Conservation (phyloP, 352 stramenopile genomes). For the Phytopythium sindhum region DNA sequence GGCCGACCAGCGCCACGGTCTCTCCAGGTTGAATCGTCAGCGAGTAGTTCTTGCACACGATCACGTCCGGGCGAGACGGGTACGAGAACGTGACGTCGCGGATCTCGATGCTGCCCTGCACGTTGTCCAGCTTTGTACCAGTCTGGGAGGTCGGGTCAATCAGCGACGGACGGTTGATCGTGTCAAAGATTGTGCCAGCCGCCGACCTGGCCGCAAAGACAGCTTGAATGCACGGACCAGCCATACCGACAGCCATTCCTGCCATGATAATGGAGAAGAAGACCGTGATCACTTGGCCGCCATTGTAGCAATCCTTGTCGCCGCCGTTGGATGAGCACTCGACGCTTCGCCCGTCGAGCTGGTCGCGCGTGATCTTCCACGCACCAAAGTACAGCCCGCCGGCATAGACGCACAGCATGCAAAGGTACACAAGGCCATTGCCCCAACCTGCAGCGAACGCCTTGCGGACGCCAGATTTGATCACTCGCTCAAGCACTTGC, state of each 20-base stretch:
- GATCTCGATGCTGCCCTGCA: constrained; percentile 74
- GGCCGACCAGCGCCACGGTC: constrained; percentile 50
- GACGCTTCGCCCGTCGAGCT: constrained; percentile 16
- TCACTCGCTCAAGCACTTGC: constrained; percentile 20
- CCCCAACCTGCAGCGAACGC: constrained; percentile 30
- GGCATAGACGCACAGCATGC: constrained; percentile 41
- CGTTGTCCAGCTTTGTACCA: constrained; percentile 14
- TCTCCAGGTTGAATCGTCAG: constrained; percentile 37
- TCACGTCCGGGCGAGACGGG: constrained; percentile 38
- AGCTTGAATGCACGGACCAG: constrained; percentile 36
- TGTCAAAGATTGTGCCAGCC: constrained; percentile 43
- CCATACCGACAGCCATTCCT: constrained; percentile 36
- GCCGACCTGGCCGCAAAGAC: constrained; percentile 28
- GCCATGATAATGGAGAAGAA: constrained; percentile 46
- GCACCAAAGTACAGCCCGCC: constrained; percentile 54
- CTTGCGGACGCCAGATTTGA: constrained; percentile 33
- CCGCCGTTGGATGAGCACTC: constrained; percentile 17
- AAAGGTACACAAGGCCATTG: constrained; percentile 38
- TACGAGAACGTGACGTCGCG: constrained; percentile 66
- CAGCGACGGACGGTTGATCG: constrained; percentile 44
- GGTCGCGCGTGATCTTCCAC: constrained; percentile 26
- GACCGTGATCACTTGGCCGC: constrained; percentile 38
- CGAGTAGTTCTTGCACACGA: constrained; percentile 35
- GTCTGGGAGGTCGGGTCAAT: constrained; percentile 37
- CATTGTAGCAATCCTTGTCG: constrained; percentile 30